Percentiles rank a stretch among this genome's conserved stretches.
These are phyloP conservation scores for Monosporascus sp. DNA, from an alignment of 2,329 filamentous ascomycete species.

Conservation along the genomic window DNA sequence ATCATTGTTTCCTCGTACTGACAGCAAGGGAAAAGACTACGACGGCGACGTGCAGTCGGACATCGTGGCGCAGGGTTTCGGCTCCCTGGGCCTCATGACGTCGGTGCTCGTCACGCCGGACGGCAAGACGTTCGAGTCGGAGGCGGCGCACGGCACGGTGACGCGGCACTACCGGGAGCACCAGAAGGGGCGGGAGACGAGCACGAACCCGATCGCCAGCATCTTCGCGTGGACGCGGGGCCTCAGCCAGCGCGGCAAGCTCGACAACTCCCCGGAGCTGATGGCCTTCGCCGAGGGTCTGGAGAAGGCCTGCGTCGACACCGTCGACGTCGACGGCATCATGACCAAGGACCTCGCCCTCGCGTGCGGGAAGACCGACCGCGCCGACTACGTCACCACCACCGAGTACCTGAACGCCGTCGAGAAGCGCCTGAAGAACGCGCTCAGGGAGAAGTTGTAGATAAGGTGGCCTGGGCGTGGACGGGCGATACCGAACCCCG, in stretches of 20 bases:
- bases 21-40: conserved; percentile 63
- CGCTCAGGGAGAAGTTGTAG: conserved; percentile 73
- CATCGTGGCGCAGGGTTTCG: conserved; percentile 96
- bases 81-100: conserved; percentile 96
- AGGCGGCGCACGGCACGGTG: conserved; percentile 96
- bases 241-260: conserved; percentile 84
- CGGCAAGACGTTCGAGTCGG: conserved; percentile 94
- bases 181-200: conserved; percentile 96
- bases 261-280: conserved; percentile 89
- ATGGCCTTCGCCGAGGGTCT: conserved; percentile 86
- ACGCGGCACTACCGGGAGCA: conserved; percentile 98
- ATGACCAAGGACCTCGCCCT: conserved; percentile 99
- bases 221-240: conserved; percentile 99
- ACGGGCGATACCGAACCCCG: too few species aligned
- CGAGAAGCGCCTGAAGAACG: conserved; percentile 79
- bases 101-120: conserved; percentile 95
- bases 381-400: conserved; percentile 85
- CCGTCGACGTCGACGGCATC: conserved; percentile 87
- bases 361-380: conserved; percentile 80
- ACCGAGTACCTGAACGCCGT: conserved; percentile 88
- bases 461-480: neutral
- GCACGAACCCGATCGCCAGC: conserved; percentile 96
- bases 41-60: conserved; percentile 98
- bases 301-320: conserved; percentile 90
- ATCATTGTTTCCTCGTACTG: conserved; percentile 8